A percentile compares a stretch with the other conserved stretches of the same genome.
Evolutionary conservation across 352 stramenopile genomes (phyloP).

Genomic region (Phytopythium mirpurense): DNA sequence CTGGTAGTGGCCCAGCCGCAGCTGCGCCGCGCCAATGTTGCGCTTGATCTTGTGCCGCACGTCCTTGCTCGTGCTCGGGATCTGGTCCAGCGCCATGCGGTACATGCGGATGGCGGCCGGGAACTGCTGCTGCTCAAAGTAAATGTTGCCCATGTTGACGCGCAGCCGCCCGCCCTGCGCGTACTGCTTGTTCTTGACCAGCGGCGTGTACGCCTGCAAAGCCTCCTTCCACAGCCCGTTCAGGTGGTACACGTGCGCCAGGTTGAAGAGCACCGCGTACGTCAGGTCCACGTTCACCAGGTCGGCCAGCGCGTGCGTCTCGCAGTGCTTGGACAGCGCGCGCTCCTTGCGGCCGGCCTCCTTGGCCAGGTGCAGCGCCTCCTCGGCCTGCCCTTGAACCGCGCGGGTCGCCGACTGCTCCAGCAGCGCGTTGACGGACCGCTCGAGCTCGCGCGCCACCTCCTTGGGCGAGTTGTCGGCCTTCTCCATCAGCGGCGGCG

Average conservation of each 20-base stretch:
- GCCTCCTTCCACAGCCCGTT: slow-evolving; percentile 94
- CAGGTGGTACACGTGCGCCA: slow-evolving; percentile 91
- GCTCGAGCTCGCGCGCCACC: slow-evolving; percentile 88
- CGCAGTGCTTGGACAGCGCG: slow-evolving; percentile 88
- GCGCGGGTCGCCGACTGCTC: slow-evolving; percentile 87
- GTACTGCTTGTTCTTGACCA: slow-evolving; percentile 97
- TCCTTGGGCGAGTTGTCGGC: slow-evolving; percentile 91
- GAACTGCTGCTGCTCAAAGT: slow-evolving; percentile 94
- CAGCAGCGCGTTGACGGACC: slow-evolving; percentile 89
- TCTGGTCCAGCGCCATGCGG: slow-evolving; percentile 96
- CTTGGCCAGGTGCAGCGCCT: slow-evolving; percentile 86
- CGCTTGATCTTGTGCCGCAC: slow-evolving; percentile 95
- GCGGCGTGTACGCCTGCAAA: slow-evolving; percentile 91
- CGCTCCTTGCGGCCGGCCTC: slow-evolving; percentile 88
- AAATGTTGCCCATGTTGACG: slow-evolving; percentile 98
- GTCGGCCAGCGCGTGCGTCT: slow-evolving; percentile 83
- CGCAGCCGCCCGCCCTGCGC: slow-evolving; percentile 84
- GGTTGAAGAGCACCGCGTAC: slow-evolving; percentile 93
- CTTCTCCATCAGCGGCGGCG: slow-evolving; percentile 86
- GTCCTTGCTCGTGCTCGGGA: slow-evolving; percentile 91
- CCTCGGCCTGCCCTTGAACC: slow-evolving; percentile 64
- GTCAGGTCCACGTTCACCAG: slow-evolving; percentile 93
- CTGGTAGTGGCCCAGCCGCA: slow-evolving; percentile 91
- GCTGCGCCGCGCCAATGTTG: slow-evolving; percentile 95
- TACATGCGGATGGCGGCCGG: slow-evolving; percentile 96